Evolutionary conservation across 306 rosid species (phyloP).

Genomic region (Medicago ruthenica): DNA sequence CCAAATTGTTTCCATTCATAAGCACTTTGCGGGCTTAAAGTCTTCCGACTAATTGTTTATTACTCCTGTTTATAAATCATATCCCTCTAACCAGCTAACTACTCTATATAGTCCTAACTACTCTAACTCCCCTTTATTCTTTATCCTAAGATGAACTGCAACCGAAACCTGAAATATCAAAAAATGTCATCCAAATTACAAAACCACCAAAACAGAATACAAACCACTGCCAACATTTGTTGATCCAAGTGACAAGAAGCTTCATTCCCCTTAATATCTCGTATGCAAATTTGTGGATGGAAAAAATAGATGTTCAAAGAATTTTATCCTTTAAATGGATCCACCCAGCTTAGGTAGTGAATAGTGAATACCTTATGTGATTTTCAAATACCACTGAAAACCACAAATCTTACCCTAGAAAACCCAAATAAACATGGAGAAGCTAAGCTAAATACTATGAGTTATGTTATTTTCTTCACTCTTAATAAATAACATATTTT

Average conservation of each 20-base stretch:
- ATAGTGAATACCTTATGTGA: no score
- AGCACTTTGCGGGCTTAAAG: not conserved
- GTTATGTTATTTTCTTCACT: constrained; percentile 6
- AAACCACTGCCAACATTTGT: not conserved
- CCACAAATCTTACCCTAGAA: no score
- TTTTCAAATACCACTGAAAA: no score
- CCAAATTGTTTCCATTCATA: not conserved
- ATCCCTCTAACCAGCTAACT: not conserved
- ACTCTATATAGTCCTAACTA: not conserved
- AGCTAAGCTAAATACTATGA: no score
- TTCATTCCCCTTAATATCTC: not conserved
- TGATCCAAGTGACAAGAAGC: not conserved
- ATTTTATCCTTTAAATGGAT: not conserved
- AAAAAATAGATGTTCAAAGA: not conserved
- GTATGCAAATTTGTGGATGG: not conserved
- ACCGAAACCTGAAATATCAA: not conserved
- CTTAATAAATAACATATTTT: not conserved
- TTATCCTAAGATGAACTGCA: not conserved
- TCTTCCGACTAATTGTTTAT: not conserved
- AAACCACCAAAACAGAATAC: not conserved
- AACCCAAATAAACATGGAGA: no score
- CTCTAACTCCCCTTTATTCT: not conserved
- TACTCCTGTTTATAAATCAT: not conserved
- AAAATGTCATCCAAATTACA: not conserved
- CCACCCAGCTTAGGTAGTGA: not conserved